Percentiles rank a stretch among this genome's conserved stretches.
phyloP scores from a whole-genome alignment of 2,329 filamentous ascomycete genomes.

The Nigrospora oryzae region DNA sequence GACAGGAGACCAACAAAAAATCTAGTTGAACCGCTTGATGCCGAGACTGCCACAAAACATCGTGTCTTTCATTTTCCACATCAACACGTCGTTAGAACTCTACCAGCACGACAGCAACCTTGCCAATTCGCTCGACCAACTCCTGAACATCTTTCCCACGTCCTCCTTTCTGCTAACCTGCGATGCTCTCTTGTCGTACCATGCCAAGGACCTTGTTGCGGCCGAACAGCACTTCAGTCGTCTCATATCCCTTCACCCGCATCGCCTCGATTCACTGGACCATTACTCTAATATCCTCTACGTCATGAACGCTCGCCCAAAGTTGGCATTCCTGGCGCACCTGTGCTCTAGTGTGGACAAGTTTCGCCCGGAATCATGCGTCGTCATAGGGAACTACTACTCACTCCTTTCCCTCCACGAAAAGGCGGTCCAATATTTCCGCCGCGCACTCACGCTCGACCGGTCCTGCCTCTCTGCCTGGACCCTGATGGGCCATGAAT shows the following conservation, averaged over 20 bases:
- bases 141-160: conserved; percentile 75
- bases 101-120: conserved; percentile 76
- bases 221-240: conserved; percentile 66
- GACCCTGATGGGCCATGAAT: conserved; percentile 99
- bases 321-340: conserved; percentile 86
- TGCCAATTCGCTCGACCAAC: conserved; percentile 65
- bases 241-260: conserved; percentile 64
- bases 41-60: conserved; percentile 78
- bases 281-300: conserved; percentile 98
- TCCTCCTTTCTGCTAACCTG: conserved; percentile 89
- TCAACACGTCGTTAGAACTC: conserved; percentile 83
- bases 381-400: conserved; percentile 96
- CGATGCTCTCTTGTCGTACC: conserved; percentile 79
- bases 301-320: conserved; percentile 79
- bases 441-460: conserved; percentile 82
- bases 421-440: conserved; percentile 97
- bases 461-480: conserved; percentile 87
- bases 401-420: conserved; percentile 90
- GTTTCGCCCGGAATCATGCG: conserved; percentile 93
- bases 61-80: conserved; percentile 87
- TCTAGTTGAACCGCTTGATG: conserved; percentile 61
- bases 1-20: background rate
- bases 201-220: conserved; percentile 71
- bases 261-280: conserved; percentile 81
- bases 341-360: conserved; percentile 87